Evolutionary conservation across 2,329 filamentous ascomycete genomes (phyloP), one percentile per base, ranked within the genome.

Genomic region (Nemania sp.): DNA sequence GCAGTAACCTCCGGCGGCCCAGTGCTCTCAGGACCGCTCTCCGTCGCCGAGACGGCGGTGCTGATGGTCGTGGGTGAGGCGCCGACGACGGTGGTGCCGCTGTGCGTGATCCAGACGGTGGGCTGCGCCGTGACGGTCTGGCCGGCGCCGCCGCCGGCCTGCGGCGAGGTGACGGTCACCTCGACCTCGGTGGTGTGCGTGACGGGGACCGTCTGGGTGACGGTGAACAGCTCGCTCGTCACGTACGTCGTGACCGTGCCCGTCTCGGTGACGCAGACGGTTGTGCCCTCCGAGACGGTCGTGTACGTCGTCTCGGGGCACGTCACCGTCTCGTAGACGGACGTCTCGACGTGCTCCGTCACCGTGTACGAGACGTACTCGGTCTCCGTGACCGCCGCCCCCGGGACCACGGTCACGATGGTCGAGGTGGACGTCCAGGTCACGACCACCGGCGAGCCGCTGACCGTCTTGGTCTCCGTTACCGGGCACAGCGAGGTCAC

Each of bases 401-500:
- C 70, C 3, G 69, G 68, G 2, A 74, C 70, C 18, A 65, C 67
- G 10, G 67, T 74, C 17, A 70, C 67, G 29, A 76, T 68, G 29
- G 75, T 75, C 9, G 72, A 73, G 1, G 75, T 80, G 12, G 75
- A 76, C 6, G 74, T 77, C 73, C 74, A 77, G 20, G 76, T 77
- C 17, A 77, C 71, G 12, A 77, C 73, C 0, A 78, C 71, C 2
- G 75, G 76, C 40, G 73, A 68, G 29, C 81, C 81, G 25, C 69
- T 75, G 3, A 81, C 54, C 1, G 77, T 79, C 69, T 76, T 77
- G 48, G 77, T 78, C 66, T 78, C 73, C 1, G 79, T 82, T 13
- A 82, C 68, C 9, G 79, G 77, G 69, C 77, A 80, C 13, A 81
- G 71, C 15, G 73, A 75, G 13, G 80, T 83, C 37, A 76, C 55